Evolutionary conservation across 1,284 basidiomycete species (phyloP), one percentile per base, ranked within the genome.

Genomic region (Moesziomyces sp.): DNA sequence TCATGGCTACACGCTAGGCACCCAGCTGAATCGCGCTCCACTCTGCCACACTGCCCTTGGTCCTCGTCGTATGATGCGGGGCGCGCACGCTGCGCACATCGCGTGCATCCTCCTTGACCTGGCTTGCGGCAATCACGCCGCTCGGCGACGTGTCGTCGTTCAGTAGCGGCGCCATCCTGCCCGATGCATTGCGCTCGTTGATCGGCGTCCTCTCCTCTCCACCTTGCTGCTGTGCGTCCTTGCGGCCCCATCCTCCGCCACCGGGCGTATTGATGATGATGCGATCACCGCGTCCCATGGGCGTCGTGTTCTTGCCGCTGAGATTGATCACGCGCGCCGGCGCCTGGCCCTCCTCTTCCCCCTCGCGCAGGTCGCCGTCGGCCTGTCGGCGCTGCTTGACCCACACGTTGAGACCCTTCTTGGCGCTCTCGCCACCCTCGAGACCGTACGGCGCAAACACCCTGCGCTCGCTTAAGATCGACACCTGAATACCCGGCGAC

Each of bases 401-500:
- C 95, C 95, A 98, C 21, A 91, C 90, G 84, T 98, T 98, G 50
- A 90, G 88, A 0, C 95, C 95, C 65, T 91, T 85, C 52, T 85
- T 86, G 10, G 91, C 95, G 5, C 89, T 87, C 18, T 88, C 89
- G 11, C 96, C 96, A 10, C 95, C 95, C 73, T 92, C 89, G 83
- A 95, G 84, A 3, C 96, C 96, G 83, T 96, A 97, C 11, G 96
- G 96, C 68, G 91, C 90, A 38, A 92, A 89, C 0, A 93, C 93
- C 18, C 96, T 88, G 62, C 96, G 88, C 90, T 94, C 93, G 48
- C 91, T 92, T 26, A 94, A 85, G 79, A 96, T 92, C 43, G 92
- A 91, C 62, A 95, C 91, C 83, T 95, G 92, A 83, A 97, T 89
- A 0, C 89, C 74, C 13, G 72, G 81, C 83, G 94, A 90, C 43